phyloP scores from a whole-genome alignment of 2,329 filamentous ascomycete genomes.

The Ophiostoma quercus region DNA sequence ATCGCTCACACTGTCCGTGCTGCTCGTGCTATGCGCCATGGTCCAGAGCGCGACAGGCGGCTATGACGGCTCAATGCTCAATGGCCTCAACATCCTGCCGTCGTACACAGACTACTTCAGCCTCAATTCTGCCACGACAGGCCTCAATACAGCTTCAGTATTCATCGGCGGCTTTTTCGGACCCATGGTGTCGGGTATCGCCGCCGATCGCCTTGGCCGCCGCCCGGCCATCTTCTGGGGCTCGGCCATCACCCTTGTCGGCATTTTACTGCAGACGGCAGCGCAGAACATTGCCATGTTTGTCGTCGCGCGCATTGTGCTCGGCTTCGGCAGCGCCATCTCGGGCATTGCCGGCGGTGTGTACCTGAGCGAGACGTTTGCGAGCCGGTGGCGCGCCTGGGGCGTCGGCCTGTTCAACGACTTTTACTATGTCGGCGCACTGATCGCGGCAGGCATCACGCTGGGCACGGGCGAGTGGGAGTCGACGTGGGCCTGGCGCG shows the following conservation, averaged over 20 bases:
- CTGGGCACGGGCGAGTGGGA: constrained; percentile 33
- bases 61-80: constrained; percentile 50
- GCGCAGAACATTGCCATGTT: constrained; percentile 34
- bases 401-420: constrained; percentile 34
- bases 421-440: constrained; percentile 37
- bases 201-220: constrained; percentile 43
- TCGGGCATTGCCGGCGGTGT: constrained; percentile 25
- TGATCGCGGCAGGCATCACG: constrained; percentile 46
- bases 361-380: constrained; percentile 40
- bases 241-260: constrained; percentile 36
- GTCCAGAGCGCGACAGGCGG: constrained; percentile 33
- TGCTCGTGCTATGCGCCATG: constrained; percentile 42
- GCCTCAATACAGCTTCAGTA: constrained; percentile 42
- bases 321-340: constrained; percentile 35
- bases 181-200: constrained; percentile 43
- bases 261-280: constrained; percentile 38
- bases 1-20: constrained; percentile 36
- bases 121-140: constrained; percentile 35
- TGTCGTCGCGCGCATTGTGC: constrained; percentile 29
- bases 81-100: constrained; percentile 46
- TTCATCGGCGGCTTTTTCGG: constrained; percentile 43
- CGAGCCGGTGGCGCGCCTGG: constrained; percentile 42
- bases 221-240: constrained; percentile 43
- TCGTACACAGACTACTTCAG: constrained; percentile 31
- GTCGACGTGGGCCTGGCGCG: constrained; percentile 28